These are phyloP conservation scores for Phaeophleospora eucalypticola DNA, from an alignment of 2,329 filamentous ascomycete genomes.

Conservation along the genomic window DNA sequence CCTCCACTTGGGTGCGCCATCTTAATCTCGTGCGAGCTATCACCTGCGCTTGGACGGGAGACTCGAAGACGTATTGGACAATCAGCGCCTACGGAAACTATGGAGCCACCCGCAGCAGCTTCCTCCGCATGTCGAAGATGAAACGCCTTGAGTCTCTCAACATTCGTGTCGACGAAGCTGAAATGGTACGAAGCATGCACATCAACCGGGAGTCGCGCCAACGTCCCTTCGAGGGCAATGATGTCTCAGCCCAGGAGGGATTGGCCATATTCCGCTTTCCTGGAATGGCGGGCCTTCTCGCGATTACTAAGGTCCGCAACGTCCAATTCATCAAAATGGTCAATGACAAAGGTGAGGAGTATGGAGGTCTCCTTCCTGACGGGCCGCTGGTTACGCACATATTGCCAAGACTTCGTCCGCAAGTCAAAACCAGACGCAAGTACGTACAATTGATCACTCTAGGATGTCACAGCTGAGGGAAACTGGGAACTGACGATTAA, in stretches of 20 bases:
- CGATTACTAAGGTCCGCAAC: constrained; percentile 11
- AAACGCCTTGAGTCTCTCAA: constrained; percentile 21
- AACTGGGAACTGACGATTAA: background rate
- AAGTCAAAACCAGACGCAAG: background rate
- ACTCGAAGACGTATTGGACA: background rate
- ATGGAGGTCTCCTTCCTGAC: constrained; percentile 25
- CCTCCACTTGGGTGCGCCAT: background rate
- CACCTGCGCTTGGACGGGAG: constrained; percentile 1
- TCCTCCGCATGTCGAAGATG: constrained; percentile 6
- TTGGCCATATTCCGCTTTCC: constrained; percentile 14
- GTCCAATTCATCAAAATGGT: constrained; percentile 22
- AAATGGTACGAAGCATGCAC: constrained; percentile 13
- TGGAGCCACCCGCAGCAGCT: constrained; percentile 1
- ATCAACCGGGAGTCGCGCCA: background rate
- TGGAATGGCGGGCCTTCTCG: constrained; percentile 22
- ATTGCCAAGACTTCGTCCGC: constrained; percentile 17
- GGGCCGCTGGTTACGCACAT: constrained; percentile 29
- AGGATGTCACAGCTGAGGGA: background rate
- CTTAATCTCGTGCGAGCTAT: constrained; percentile 10
- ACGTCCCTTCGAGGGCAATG: background rate
- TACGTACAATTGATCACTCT: background rate
- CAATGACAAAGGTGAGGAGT: constrained; percentile 1
- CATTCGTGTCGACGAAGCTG: constrained; percentile 26
- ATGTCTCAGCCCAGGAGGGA: constrained; percentile 14
- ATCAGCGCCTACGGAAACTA: background rate